Evolutionary conservation across 2,329 filamentous ascomycete genomes (phyloP), one percentile per base, ranked within the genome.

Genomic region (Exophiala mesophila): DNA sequence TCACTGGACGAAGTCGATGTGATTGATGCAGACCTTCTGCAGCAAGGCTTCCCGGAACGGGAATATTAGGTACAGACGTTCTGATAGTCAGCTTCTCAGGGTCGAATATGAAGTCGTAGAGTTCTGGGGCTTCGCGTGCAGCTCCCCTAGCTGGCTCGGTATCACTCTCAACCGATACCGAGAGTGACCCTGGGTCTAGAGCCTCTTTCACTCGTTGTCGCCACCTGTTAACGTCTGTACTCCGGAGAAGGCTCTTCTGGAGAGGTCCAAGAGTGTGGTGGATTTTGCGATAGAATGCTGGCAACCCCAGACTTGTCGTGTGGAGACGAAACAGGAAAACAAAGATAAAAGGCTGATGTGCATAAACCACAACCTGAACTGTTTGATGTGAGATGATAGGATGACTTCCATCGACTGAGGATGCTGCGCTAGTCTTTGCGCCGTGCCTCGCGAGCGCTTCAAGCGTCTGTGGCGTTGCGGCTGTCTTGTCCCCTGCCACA

Each of bases 61-160:
- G 77, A 39, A 83, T 82, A 50, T 81, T 80, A 5, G 79, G 78
- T 13, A 83, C 70, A n/a, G 71, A 77, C 15, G 76, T 76, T 44
- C 78, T 76, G 3, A 81, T 63, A 0, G 77, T 79, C 2, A 78
- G 59, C 21, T 73, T 74, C 5, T 65, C 62, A 1, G 78, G 76
- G 55, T 82, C 78, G 55, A 73, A 81, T 33, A 81, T 68, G 6
- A 82, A 65, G 50, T 82, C 76, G 59, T 74, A 78, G 29, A 82
- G 73, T 8, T 50, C 44, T 12, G 13, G 20, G 24, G 40, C 34
- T 26, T 43, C 13, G 17, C 13, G 7, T 6, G 16, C 36, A 19
- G 24, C 10, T 9, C 12, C 16, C 7, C 16, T 9, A 30, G 20
- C 28, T 5, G 28, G n/a, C 12, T 33, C 38, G 13, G 32, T 19